Conservation (phyloP, 805 yeast species). For the Wickerhamiella shivajii region DNA sequence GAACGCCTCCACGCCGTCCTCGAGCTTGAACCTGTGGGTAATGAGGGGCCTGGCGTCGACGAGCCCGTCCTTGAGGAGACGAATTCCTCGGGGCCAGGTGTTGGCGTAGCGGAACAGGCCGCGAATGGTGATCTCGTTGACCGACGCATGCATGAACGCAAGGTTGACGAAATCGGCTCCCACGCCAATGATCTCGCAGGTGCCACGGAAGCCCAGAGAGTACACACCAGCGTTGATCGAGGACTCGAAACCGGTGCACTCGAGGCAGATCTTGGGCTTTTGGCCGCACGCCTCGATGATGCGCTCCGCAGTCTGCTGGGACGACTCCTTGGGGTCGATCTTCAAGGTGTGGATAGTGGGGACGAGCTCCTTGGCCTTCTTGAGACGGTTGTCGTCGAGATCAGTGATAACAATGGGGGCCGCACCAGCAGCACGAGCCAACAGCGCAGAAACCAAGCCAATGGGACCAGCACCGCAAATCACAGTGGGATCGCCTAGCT, state of each 20-base stretch:
- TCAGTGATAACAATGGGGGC: conserved; percentile 39
- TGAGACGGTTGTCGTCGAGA: conserved; percentile 31
- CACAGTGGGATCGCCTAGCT: conserved; percentile 34
- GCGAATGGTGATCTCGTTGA: conserved; percentile 37
- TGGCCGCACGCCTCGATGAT: conserved; percentile 28
- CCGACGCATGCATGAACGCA: conserved; percentile 41
- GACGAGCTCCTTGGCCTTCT: conserved; percentile 32
- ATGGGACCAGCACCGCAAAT: conserved; percentile 50
- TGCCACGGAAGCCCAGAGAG: conserved; percentile 34
- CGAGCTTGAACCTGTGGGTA: conserved; percentile 35
- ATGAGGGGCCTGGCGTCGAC: conserved; percentile 34
- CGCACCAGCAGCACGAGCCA: conserved; percentile 41
- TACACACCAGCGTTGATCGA: conserved; percentile 35
- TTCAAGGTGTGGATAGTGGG: conserved; percentile 35
- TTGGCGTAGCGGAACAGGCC: conserved; percentile 41
- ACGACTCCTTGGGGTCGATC: conserved; percentile 30
- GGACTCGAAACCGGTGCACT: conserved; percentile 41
- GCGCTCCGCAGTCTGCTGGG: conserved; percentile 20
- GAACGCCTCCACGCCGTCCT: conserved; percentile 36
- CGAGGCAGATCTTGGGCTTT: conserved; percentile 33
- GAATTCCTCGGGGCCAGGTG: conserved; percentile 44
- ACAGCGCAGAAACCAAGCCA: conserved; percentile 34
- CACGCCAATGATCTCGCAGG: conserved; percentile 37
- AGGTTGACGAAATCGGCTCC: conserved; percentile 34
- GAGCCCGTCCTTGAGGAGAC: conserved; percentile 32